Evolutionary conservation across 371 early-diverging fungal species (phyloP), one percentile per base, ranked within the genome.

Genomic region (Cokeromyces recurvatus): DNA sequence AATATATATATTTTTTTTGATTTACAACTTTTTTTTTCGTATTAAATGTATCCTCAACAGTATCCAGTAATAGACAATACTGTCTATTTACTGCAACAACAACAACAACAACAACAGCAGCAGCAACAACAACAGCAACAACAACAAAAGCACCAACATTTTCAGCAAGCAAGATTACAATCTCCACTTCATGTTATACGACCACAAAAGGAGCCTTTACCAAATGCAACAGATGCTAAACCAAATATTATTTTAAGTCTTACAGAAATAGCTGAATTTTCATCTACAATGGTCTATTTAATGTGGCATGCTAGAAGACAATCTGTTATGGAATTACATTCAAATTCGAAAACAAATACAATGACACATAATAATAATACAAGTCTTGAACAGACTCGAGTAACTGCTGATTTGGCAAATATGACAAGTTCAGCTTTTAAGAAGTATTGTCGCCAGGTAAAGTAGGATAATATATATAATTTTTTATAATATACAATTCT

Each of bases 241-340:
- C 60, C 56, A 3, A 48, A 43, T n/a, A 40, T 60, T n/a, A 36
- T 41, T 0, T 31, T 67, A n/a, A 43, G 55, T 8, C 64, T 62
- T 15, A 40, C 64, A 4, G 70, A 79, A 39, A 58, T 79, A 4
- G 78, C 78, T 4, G 81, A 81, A 19, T 81, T 81, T 50, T 73
- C 81, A 5, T 81, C 81, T 8, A 70, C 75, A 40, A 77, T 81
- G 72, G 78, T 81, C 14, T 77, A 73, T 62, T 62, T 76, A 50
- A 75, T 81, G 54, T 81, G 81, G 81, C 78, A 77, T 57, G 76
- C 70, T 1, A 52, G 77, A 50, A 62, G 65, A 42, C 60, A 64
- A 16, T 62, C 65, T 17, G 63, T 59, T 4, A 57, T 68, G 55
- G 68, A 64, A 22, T 36, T 67, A 15, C 64, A 67, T 31, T 54